These are phyloP conservation scores for Cyberlindnera euphorbiiphila DNA, from an alignment of 805 yeast genomes.

Conservation along the genomic window DNA sequence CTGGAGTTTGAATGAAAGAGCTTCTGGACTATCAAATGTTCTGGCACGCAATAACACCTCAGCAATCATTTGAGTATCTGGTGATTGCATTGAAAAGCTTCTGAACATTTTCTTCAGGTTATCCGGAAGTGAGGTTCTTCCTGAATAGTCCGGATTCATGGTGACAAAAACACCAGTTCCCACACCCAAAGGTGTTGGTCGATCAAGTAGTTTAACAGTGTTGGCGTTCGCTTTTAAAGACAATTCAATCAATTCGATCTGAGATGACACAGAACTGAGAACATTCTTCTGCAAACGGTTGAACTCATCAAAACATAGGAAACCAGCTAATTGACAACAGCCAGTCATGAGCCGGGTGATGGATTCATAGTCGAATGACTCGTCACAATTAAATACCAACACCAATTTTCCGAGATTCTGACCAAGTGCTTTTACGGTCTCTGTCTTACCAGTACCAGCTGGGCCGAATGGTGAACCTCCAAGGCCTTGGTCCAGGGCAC, in stretches of 20 bases:
- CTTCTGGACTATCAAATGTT: constrained; percentile 62
- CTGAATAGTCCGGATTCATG: constrained; percentile 86
- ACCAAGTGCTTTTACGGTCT: constrained; percentile 81
- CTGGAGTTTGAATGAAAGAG: too few species aligned
- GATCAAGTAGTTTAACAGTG: constrained; percentile 41
- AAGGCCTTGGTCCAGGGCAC: constrained; percentile 63
- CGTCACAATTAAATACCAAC: constrained; percentile 88
- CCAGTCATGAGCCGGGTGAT: constrained; percentile 78
- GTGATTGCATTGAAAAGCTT: constrained; percentile 65
- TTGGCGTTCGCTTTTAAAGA: constrained; percentile 35
- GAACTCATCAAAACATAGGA: constrained; percentile 97
- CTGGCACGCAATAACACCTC: constrained; percentile 69
- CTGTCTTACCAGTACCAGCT: constrained; percentile 97
- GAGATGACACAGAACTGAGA: constrained; percentile 81
- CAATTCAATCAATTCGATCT: constrained; percentile 64
- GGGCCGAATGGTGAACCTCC: constrained; percentile 97
- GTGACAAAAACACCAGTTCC: constrained; percentile 80
- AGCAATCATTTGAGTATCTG: constrained; percentile 67
- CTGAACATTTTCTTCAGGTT: constrained; percentile 78
- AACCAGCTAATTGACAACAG: constrained; percentile 76
- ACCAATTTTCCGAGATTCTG: constrained; percentile 76
- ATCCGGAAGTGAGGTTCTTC: constrained; percentile 80
- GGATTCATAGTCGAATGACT: constrained; percentile 74
- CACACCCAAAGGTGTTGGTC: constrained; percentile 34
- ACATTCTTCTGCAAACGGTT: constrained; percentile 70